Conservation (phyloP, 2,329 filamentous ascomycete genomes). For the Ascochyta fabae region DNA sequence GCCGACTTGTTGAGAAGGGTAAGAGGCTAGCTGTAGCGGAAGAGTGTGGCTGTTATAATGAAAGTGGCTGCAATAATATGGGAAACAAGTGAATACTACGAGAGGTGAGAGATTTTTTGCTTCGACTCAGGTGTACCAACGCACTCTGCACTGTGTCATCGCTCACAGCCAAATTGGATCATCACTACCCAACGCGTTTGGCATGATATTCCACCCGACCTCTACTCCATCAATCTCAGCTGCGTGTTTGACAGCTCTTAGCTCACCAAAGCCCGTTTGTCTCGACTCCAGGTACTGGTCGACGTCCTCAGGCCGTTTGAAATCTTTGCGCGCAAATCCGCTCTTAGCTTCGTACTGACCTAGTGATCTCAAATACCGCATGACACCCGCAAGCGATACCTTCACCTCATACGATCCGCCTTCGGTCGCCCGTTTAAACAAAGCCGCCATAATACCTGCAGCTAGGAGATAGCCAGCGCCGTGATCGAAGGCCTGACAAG, state of each 20-base stretch:
- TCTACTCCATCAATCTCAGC: slow-evolving; percentile 55
- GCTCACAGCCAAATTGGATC: slow-evolving; percentile 48
- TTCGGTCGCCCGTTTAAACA: slow-evolving; percentile 55
- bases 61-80: too few species aligned
- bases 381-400: slow-evolving; percentile 62
- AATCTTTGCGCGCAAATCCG: slow-evolving; percentile 54
- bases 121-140: not conserved
- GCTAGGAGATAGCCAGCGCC: slow-evolving; percentile 63
- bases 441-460: slow-evolving; percentile 58
- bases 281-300: slow-evolving; percentile 53
- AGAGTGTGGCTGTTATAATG: not conserved
- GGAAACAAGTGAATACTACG: too few species aligned
- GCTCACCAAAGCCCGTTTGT: slow-evolving; percentile 55
- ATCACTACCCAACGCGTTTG: slow-evolving; percentile 58
- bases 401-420: slow-evolving; percentile 61
- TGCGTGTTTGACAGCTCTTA: slow-evolving; percentile 58
- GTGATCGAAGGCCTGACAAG: slow-evolving; percentile 65
- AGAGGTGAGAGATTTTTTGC: not conserved
- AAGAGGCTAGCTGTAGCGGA: not conserved
- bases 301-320: slow-evolving; percentile 39
- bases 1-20: not conserved
- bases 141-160: not conserved
- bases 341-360: slow-evolving; percentile 56
- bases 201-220: slow-evolving; percentile 60
- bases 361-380: slow-evolving; percentile 63